These are phyloP conservation scores for Alternaria alternata DNA, from an alignment of 2,329 filamentous ascomycete genomes.

Conservation along the genomic window DNA sequence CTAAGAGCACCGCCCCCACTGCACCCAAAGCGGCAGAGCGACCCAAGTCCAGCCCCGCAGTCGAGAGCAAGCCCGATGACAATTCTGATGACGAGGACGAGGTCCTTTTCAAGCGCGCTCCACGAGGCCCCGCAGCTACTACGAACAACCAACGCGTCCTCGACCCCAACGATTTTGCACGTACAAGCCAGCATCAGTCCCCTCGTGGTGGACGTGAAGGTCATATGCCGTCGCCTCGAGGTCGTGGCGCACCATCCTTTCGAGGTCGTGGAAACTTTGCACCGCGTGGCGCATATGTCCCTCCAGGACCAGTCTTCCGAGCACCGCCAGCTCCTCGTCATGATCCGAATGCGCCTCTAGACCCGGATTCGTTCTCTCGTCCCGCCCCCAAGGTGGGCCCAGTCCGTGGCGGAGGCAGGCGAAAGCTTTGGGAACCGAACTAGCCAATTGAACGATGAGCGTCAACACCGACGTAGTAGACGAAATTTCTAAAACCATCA, in stretches of 20 bases:
- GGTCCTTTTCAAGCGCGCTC: slow-evolving; percentile 49
- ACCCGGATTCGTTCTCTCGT: slow-evolving; percentile 52
- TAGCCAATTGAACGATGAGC: slow-evolving; percentile 26
- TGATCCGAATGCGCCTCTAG: slow-evolving; percentile 50
- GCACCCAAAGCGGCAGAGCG: slow-evolving; percentile 31
- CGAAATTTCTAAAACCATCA: slow-evolving; percentile 6
- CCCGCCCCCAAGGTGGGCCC: slow-evolving; percentile 40
- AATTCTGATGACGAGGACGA: slow-evolving; percentile 51
- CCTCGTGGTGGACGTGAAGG: slow-evolving; percentile 46
- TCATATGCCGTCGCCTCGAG: slow-evolving; percentile 30
- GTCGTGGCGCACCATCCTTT: slow-evolving; percentile 32
- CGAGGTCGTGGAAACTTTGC: slow-evolving; percentile 43
- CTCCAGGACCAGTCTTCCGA: slow-evolving; percentile 39
- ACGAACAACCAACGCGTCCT: slow-evolving; percentile 49
- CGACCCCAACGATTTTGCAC: slow-evolving; percentile 60
- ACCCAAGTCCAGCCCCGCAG: slow-evolving; percentile 40
- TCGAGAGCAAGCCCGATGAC: slow-evolving; percentile 26
- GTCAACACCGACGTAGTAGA: slow-evolving; percentile 16
- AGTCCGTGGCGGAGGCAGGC: slow-evolving; percentile 44
- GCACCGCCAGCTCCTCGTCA: slow-evolving; percentile 37
- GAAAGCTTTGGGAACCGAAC: slow-evolving; percentile 53
- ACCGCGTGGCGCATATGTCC: slow-evolving; percentile 42
- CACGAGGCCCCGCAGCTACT: slow-evolving; percentile 44
- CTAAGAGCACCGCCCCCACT: slow-evolving; percentile 22
- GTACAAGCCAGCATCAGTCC: slow-evolving; percentile 42